phyloP scores from a whole-genome alignment of 1,284 basidiomycete species.

The Moesziomyces sp. region DNA sequence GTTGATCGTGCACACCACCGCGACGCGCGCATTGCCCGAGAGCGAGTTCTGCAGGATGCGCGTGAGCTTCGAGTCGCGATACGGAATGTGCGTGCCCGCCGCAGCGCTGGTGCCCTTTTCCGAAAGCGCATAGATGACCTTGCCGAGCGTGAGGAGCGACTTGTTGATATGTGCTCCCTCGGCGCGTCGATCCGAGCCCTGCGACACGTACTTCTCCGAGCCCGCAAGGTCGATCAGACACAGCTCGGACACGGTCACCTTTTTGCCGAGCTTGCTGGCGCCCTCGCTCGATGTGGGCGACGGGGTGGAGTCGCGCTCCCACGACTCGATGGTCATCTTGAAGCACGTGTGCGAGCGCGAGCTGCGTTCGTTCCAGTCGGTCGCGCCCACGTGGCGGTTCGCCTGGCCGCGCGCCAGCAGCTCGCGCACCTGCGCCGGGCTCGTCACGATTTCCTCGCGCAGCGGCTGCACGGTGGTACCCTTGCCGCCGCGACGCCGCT shows the following conservation, averaged over 20 bases:
- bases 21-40: conserved; percentile 92
- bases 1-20: conserved; percentile 89
- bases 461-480: conserved; percentile 75
- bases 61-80: conserved; percentile 92
- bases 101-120: conserved; percentile 26
- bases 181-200: conserved; percentile 52
- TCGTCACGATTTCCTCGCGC: conserved; percentile 90
- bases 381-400: conserved; percentile 88
- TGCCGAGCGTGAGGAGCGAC: conserved; percentile 68
- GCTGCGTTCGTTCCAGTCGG: conserved; percentile 96
- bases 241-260: conserved; percentile 69
- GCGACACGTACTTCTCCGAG: conserved; percentile 81
- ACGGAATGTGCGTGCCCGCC: conserved; percentile 78
- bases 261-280: conserved; percentile 29
- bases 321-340: conserved; percentile 69
- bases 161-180: conserved; percentile 73
- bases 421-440: conserved; percentile 83
- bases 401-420: conserved; percentile 86
- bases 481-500: conserved; percentile 32
- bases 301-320: conserved; percentile 30
- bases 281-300: not conserved
- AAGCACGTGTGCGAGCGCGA: conserved; percentile 86
- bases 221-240: conserved; percentile 96
- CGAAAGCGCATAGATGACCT: conserved; percentile 65
- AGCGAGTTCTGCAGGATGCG: conserved; percentile 93